These are phyloP conservation scores for Parascedosporium putredinis DNA, from an alignment of 2,329 filamentous ascomycete species.

Conservation along the genomic window DNA sequence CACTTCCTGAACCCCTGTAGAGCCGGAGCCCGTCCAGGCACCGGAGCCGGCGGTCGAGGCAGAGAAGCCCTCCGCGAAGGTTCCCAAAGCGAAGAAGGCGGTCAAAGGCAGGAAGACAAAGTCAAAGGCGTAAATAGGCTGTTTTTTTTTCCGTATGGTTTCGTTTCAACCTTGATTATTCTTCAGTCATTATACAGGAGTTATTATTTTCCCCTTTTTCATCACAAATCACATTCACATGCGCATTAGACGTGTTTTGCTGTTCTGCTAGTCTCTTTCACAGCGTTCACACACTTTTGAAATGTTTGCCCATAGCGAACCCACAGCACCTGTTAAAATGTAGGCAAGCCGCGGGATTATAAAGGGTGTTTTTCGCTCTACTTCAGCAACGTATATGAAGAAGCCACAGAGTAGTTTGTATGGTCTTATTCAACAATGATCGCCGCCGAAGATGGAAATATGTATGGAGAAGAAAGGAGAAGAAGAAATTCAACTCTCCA, in stretches of 20 bases:
- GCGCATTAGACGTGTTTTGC: not conserved
- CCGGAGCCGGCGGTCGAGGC: constrained; percentile 17
- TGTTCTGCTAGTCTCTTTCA: not conserved
- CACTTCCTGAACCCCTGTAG: constrained; percentile 13
- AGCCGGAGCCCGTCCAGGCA: constrained; percentile 17
- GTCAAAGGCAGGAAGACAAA: constrained; percentile 21
- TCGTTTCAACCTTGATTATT: too few species aligned
- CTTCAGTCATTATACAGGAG: constrained; percentile 8
- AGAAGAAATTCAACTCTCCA: constrained; percentile 11
- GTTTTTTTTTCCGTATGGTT: too few species aligned
- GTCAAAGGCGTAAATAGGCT: constrained; percentile 12
- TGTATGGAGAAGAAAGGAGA: constrained; percentile 36
- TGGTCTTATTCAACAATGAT: constrained; percentile 23
- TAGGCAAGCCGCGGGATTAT: constrained; percentile 47
- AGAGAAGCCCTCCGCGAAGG: constrained; percentile 14
- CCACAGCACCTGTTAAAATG: constrained; percentile 36
- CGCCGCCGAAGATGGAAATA: constrained; percentile 29
- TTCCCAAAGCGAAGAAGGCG: constrained; percentile 22
- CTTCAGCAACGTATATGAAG: constrained; percentile 39
- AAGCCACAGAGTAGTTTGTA: constrained; percentile 25
- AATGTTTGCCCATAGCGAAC: constrained; percentile 56
- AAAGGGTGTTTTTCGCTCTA: constrained; percentile 44
- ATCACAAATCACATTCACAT: not conserved
- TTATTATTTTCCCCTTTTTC: constrained; percentile 7
- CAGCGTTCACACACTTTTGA: not conserved